Evolutionary conservation across 2,329 filamentous ascomycete genomes (phyloP), one percentile per base, ranked within the genome.

Genomic region (Pyricularia sp.): DNA sequence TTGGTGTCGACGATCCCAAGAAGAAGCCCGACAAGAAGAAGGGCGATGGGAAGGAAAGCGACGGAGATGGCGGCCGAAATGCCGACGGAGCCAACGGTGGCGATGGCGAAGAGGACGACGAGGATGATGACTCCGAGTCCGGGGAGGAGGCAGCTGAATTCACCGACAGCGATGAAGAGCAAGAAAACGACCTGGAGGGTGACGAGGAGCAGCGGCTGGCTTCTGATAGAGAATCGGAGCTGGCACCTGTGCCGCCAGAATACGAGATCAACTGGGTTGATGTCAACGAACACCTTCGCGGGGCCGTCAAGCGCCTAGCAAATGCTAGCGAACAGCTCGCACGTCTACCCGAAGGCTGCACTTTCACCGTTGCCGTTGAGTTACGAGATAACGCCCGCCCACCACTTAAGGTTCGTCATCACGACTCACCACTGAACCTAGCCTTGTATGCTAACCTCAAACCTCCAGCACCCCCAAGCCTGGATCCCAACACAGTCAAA

Each of bases 351-450:
- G 75, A 79, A 1, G 82, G 82, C 1, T 91, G 88, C 73, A 89
- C 88, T 0, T 93, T 90, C 73, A 90, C 88, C 0, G 74, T 93
- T n/a, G 88, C 87, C 0, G 82, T 93, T 55, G 90, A 93, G 74
- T 73, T 93, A 68, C 84, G 83, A 53, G 80, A 79, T 0, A 75
- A 81, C 12, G 79, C 83, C 10, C 86, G 28, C 9, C 10, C 60
- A 31, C 62, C 85, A 0, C 84, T 87, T 67, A 81, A 80, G 64
- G 84, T 86, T 73, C 71, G 82, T 76, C 53, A 19, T 3, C 35
- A 57, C 9, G 7, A 1, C 8, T 22, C 12, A 22, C 12, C 9
- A 28, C 31, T 7, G 4, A 49, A 53, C 55, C 44, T 35, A 28
- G 28, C 28, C 33, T 9, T 31, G n/a, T 49, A 60, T 28, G 57